Conservation (phyloP, 2,329 filamentous ascomycete genomes). For the Hirsutella minnesotensis region DNA sequence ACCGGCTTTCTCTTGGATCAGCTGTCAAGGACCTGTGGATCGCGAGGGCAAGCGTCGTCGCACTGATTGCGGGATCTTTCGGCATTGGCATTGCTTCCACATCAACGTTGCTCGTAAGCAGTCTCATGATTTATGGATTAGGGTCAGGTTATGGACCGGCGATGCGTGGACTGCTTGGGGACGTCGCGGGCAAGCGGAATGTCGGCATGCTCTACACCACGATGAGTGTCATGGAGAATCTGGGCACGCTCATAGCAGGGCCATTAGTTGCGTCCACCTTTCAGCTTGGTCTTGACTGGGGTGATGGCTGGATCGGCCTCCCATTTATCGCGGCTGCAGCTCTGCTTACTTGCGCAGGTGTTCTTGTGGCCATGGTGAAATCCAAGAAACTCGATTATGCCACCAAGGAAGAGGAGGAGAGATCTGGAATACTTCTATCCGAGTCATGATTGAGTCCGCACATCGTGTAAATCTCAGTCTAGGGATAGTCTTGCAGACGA, state of each 20-base stretch:
- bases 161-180: constrained; percentile 7
- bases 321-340: constrained; percentile 5
- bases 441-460: no score
- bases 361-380: not conserved
- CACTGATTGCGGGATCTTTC: constrained; percentile 4
- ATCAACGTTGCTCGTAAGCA: not conserved
- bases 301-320: constrained; percentile 5
- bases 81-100: not conserved
- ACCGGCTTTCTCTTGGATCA: not conserved
- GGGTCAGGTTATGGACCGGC: not conserved
- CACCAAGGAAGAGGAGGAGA: not conserved
- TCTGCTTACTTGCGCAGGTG: not conserved
- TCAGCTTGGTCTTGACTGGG: constrained; percentile 6
- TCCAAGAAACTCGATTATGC: not conserved
- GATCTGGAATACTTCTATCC: not conserved
- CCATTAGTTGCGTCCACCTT: constrained; percentile 8
- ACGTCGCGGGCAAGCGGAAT: constrained; percentile 5
- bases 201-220: constrained; percentile 8
- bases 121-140: not conserved
- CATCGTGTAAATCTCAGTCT: no score
- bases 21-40: constrained; percentile 1
- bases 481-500: no score
- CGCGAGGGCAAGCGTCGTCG: not conserved
- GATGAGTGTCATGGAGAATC: constrained; percentile 8
- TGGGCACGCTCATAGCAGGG: constrained; percentile 7